Evolutionary conservation across 192 early-diverging fungal species (phyloP), one percentile per base, ranked within the genome.

Genomic region (Backusella psychrophila): DNA sequence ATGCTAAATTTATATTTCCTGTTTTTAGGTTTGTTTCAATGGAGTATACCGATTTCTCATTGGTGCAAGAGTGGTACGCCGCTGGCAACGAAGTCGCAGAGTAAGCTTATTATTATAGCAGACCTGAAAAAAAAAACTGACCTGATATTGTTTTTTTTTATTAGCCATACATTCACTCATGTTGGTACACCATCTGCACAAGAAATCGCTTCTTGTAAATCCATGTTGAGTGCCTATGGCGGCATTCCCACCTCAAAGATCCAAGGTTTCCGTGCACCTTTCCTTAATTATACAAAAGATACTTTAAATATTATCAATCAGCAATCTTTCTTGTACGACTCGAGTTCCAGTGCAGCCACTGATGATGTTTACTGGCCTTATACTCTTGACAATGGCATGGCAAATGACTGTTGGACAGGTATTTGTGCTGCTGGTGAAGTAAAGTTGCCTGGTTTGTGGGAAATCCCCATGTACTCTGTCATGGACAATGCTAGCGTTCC

Each of bases 241-340:
- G 91, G 91, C 67, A 80, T 92, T 49, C 90, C 91, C 1, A 75
- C 71, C 56, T 78, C 68, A 74, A 87, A 92, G 52, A 81, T 92
- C 33, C 69, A 33, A 35, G 91, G 91, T 35, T 92, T 91, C 83
- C 90, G 91, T 73, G 84, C 90, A 12, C 91, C 91, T 17, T 89
- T 89, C 77, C 79, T 91, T n/a, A 84, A 85, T 78, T 81, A 85
- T 75, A 80, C 84, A 31, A 74, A 83, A 39, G 73, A 75, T 5
- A 89, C 84, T 8, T 84, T 89, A 41, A 72, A 84, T 2, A 75
- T 66, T 56, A 23, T 91, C 49, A 80, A 70, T n/a, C 53, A 83
- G 38, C 69, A 81, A 71, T 71, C 73, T 49, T 85, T 90, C 68
- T 26, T 46, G 8, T 91, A 90, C 72, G 90, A 91, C 70, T 90